phyloP scores from a whole-genome alignment of 768 basidiomycete species.

The Cubamyces sp. region DNA sequence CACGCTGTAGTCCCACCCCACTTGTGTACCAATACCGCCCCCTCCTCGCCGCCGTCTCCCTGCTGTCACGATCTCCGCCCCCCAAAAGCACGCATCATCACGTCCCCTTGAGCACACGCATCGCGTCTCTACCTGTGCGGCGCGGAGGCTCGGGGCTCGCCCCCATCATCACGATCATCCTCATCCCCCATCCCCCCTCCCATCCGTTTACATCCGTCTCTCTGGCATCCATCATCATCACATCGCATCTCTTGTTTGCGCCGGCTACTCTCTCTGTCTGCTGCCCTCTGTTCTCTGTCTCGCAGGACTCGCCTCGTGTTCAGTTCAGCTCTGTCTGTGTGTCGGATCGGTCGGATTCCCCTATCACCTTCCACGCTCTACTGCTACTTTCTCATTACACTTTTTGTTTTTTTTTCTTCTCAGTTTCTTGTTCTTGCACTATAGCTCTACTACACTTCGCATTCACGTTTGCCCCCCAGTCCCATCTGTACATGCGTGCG shows the following conservation, averaged over 20 bases:
- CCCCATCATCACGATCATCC: neutral
- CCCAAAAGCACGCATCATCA: constrained; percentile 22
- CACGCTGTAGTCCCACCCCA: constrained; percentile 14
- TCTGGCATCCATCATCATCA: constrained; percentile 13
- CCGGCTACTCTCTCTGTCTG: neutral
- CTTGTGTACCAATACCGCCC: constrained; percentile 17
- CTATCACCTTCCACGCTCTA: neutral
- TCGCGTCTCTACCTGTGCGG: constrained; percentile 4
- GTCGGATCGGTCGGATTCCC: constrained; percentile 23
- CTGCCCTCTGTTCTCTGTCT: constrained; percentile 7
- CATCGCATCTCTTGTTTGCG: constrained; percentile 11
- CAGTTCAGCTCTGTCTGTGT: constrained; percentile 6
- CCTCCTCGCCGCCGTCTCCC: constrained; percentile 6
- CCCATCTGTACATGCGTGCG: neutral
- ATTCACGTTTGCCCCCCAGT: too few species aligned
- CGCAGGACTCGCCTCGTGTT: constrained; percentile 15
- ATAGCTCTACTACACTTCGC: neutral
- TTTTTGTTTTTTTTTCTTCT: neutral
- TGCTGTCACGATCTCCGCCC: constrained; percentile 17
- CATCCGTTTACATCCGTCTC: constrained; percentile 9
- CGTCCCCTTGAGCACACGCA: constrained; percentile 4
- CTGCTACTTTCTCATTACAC: neutral
- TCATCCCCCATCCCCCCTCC: neutral
- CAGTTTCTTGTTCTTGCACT: neutral
- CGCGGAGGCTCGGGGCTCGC: constrained; percentile 8